phyloP scores from a whole-genome alignment of 1,139 yeast genomes.

The Yamadazyma kanchanaburiensis region DNA sequence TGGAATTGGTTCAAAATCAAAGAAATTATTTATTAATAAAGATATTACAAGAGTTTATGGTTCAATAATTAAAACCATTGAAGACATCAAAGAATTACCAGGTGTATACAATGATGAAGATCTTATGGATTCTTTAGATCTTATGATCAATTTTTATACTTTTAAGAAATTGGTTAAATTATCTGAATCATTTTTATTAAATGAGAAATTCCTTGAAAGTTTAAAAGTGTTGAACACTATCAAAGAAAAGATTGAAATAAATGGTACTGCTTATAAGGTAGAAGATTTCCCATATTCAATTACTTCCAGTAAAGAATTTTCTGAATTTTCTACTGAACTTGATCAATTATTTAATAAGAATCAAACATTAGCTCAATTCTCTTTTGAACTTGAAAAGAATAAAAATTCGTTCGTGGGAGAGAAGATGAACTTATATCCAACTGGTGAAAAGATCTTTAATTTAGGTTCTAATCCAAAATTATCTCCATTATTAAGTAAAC shows the following conservation, averaged over 20 bases:
- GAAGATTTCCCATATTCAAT: slow-evolving; percentile 38
- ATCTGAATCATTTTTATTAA: slow-evolving; percentile 48
- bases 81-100: slow-evolving; percentile 71
- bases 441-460: slow-evolving; percentile 44
- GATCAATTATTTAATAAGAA: slow-evolving; percentile 30
- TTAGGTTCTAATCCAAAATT: slow-evolving; percentile 37
- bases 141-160: slow-evolving; percentile 45
- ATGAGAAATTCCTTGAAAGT: slow-evolving; percentile 48
- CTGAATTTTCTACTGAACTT: slow-evolving; percentile 24
- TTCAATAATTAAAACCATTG: slow-evolving; percentile 44
- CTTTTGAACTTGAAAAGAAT: slow-evolving; percentile 18
- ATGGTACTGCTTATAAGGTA: slow-evolving; percentile 20
- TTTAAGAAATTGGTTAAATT: slow-evolving; percentile 42
- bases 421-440: slow-evolving; percentile 44
- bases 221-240: slow-evolving; percentile 49
- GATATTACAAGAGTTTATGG: slow-evolving; percentile 51
- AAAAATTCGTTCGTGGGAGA: slow-evolving; percentile 37
- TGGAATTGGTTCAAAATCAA: slow-evolving; percentile 12
- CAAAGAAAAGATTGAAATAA: slow-evolving; percentile 16
- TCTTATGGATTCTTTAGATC: slow-evolving; percentile 50
- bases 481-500: slow-evolving; percentile 68
- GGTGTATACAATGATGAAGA: slow-evolving; percentile 89
- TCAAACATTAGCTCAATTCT: slow-evolving; percentile 53
- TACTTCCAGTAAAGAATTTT: slow-evolving; percentile 32
- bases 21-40: slow-evolving; percentile 31